A percentile compares a stretch with the other conserved stretches of the same genome.
These are phyloP conservation scores for Thymus mandschuricus DNA, from an alignment of 257 asterid species.

Conservation along the genomic window DNA sequence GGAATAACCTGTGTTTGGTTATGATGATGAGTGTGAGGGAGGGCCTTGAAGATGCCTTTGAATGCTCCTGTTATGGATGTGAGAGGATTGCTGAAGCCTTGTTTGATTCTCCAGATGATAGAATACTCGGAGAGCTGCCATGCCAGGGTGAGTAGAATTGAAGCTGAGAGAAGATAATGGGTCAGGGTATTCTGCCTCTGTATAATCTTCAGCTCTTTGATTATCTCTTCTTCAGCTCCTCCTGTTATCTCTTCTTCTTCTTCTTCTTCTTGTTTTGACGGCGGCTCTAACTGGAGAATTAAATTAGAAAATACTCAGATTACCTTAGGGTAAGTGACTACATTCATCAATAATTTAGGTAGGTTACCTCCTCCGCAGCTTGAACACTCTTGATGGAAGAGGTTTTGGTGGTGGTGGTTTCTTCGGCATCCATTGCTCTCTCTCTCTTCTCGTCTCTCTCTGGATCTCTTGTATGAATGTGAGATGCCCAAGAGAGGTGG, in stretches of 20 bases:
- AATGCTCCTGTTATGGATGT: constrained; percentile 43
- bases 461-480: not conserved
- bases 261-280: constrained; percentile 24
- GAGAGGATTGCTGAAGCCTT: constrained; percentile 63
- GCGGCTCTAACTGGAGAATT: not conserved
- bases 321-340: not conserved
- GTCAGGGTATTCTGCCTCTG: constrained; percentile 71
- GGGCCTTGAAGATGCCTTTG: constrained; percentile 32
- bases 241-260: constrained; percentile 19
- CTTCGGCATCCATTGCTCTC: constrained; percentile 46
- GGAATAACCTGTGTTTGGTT: constrained; percentile 32
- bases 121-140: constrained; percentile 93
- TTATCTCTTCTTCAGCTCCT: constrained; percentile 42
- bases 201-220: constrained; percentile 60
- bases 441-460: not conserved
- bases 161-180: constrained; percentile 65
- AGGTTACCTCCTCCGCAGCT: constrained; percentile 40
- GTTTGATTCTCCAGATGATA: constrained; percentile 53
- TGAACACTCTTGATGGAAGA: constrained; percentile 24
- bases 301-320: not conserved
- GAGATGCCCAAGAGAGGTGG: constrained; percentile 19
- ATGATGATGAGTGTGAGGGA: not conserved
- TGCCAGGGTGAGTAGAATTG: constrained; percentile 63
- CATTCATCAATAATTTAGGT: not conserved
- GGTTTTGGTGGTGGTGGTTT: not conserved